These are phyloP conservation scores for Neurospora sp. DNA, from an alignment of 2,329 filamentous ascomycete species.

Conservation along the genomic window DNA sequence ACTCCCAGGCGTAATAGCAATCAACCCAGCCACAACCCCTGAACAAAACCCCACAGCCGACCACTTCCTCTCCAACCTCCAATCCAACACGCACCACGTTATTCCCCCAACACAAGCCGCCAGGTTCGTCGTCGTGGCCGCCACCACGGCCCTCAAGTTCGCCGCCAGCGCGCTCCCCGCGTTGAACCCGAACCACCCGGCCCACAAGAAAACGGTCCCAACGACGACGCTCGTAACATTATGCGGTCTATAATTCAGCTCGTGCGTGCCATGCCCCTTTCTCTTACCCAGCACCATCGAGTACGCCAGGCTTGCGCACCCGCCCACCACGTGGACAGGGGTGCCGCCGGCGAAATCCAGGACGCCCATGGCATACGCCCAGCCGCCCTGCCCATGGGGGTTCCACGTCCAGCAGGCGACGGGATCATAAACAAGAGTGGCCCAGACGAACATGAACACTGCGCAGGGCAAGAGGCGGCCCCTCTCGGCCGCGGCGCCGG, in stretches of 20 bases:
- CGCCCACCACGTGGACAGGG: constrained; percentile 80
- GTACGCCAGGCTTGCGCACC: constrained; percentile 76
- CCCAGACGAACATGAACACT: constrained; percentile 90
- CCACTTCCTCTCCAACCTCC: constrained; percentile 83
- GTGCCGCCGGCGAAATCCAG: constrained; percentile 87
- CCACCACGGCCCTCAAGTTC: constrained; percentile 79
- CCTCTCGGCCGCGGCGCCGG: constrained; percentile 77
- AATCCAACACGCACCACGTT: constrained; percentile 84
- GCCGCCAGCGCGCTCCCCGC: constrained; percentile 73
- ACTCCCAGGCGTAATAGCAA: constrained; percentile 81
- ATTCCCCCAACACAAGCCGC: constrained; percentile 77
- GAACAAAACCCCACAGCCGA: constrained; percentile 91
- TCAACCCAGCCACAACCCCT: constrained; percentile 76
- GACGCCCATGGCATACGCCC: constrained; percentile 70
- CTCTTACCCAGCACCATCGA: constrained; percentile 86
- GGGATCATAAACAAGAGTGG: constrained; percentile 81
- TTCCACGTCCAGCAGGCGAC: constrained; percentile 98
- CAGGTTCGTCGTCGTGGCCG: constrained; percentile 76
- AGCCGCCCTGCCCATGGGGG: constrained; percentile 46
- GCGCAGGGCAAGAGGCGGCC: constrained; percentile 82
- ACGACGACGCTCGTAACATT: constrained; percentile 90
- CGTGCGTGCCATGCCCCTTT: constrained; percentile 73
- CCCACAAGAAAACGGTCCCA: constrained; percentile 88
- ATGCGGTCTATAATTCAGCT: constrained; percentile 85
- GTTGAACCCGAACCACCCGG: constrained; percentile 95